Evolutionary conservation across 169 alveolate genomes (phyloP), one percentile per base, ranked within the genome.

Genomic region (Plasmodium vivax): DNA sequence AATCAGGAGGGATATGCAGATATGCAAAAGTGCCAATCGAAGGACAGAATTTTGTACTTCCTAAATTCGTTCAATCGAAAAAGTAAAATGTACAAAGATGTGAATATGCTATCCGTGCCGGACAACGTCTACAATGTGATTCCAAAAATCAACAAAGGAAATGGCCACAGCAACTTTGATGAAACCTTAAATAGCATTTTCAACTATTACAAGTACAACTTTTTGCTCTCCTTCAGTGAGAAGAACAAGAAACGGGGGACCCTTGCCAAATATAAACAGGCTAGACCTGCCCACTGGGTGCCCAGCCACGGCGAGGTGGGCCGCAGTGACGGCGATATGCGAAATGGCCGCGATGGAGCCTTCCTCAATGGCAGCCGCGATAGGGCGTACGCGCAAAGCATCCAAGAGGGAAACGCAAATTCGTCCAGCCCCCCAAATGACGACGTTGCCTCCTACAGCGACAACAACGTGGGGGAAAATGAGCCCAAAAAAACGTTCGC

Each of bases 101-200:
- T 87, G 71, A 87, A 87, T 32, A 87, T 82, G 77, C 47, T 87
- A 27, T 10, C 80, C 12, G 93, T 87, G 10, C 93, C 93, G 7
- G 93, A 87, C 14, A 87, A 87, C 77, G 93, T 87, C 7, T 87
- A 87, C 58, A 75, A 87, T 87, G 93, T 87, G 34, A 87, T 87
- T 16, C 93, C 93, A 1, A 75, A 87, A 87, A 75, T 87, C 54
- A 87, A 87, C 38, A 87, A 79, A 87, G 71, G 45, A 32, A 87
- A 51, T 75, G 88, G 27, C 10, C 32, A 54, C 58, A 71, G 30
- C 23, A 87, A 30, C 68, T 16, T 75, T 45, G 93, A 87, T 38
- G 93, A 87, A 12, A 38, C 72, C 30, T 56, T 87, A 75, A 87
- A 87, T 41, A 87, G 77, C 56, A 75, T 87, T 10, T 87, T 75